These are phyloP conservation scores for Phytophthora sp. DNA, from an alignment of 352 stramenopile genomes.

Conservation along the genomic window DNA sequence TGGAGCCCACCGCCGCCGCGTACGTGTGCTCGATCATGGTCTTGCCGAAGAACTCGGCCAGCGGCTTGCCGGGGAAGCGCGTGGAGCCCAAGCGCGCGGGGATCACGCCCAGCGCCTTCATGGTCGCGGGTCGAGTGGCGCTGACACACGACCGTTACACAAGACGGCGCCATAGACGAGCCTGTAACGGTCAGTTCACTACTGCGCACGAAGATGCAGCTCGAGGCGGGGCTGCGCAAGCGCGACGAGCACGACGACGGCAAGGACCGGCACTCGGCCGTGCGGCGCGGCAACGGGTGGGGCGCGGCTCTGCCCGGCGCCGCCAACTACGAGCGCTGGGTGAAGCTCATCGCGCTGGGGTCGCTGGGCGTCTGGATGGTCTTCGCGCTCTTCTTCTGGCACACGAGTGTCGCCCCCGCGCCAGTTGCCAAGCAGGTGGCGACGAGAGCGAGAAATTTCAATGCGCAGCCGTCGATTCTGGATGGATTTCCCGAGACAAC, in stretches of 20 bases:
- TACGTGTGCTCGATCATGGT: conserved; percentile 89
- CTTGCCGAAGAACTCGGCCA: conserved; percentile 79
- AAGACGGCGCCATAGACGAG: conserved; percentile 4
- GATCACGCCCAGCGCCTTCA: conserved; percentile 82
- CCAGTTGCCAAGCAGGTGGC: conserved; percentile 17
- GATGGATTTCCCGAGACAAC: conserved; percentile 62
- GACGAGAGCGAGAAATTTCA: conserved; percentile 13
- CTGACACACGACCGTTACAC: background rate
- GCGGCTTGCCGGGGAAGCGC: conserved; percentile 80
- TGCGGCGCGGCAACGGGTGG: conserved; percentile 33
- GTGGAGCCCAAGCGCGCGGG: conserved; percentile 74
- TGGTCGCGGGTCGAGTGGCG: conserved; percentile 19
- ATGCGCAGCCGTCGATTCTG: conserved; percentile 32
- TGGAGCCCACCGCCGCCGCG: conserved; percentile 51
- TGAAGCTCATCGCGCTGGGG: conserved; percentile 58
- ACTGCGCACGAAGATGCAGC: conserved; percentile 42
- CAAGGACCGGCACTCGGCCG: conserved; percentile 53
- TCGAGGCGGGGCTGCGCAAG: conserved; percentile 57
- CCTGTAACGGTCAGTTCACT: conserved; percentile 6
- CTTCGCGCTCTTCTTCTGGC: conserved; percentile 66
- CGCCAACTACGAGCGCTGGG: conserved; percentile 61
- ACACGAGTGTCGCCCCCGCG: conserved; percentile 5
- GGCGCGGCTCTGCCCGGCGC: conserved; percentile 23
- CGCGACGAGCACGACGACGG: conserved; percentile 58
- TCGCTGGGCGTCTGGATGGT: conserved; percentile 66